phyloP scores from a whole-genome alignment of 805 yeast species.

The Wickerhamomyces mucosus region DNA sequence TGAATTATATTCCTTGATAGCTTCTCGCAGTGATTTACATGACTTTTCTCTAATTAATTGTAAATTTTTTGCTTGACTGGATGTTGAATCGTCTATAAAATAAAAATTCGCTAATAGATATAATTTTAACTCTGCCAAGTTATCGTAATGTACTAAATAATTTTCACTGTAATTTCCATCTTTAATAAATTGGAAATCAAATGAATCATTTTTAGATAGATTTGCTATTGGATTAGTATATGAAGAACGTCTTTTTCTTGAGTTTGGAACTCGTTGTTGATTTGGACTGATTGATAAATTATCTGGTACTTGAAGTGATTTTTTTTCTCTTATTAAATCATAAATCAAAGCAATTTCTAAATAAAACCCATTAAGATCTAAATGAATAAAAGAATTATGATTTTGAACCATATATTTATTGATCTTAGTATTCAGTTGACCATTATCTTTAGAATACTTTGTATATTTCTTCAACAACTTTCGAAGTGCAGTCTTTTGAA shows the following conservation, averaged over 20 bases:
- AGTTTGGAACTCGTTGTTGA: too few species aligned
- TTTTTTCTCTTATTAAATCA: constrained; percentile 32
- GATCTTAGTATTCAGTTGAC: constrained; percentile 17
- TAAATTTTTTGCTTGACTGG: constrained; percentile 11
- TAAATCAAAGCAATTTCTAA: constrained; percentile 46
- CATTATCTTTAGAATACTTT: constrained; percentile 31
- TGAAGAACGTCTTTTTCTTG: constrained; percentile 10
- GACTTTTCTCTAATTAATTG: constrained; percentile 13
- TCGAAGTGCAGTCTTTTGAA: constrained; percentile 65
- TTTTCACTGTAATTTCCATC: constrained; percentile 27
- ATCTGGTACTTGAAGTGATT: background rate
- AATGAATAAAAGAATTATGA: constrained; percentile 47
- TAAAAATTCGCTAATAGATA: constrained; percentile 33
- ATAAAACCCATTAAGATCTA: constrained; percentile 54
- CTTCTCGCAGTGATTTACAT: constrained; percentile 16
- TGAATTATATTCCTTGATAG: constrained; percentile 6
- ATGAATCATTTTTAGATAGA: constrained; percentile 17
- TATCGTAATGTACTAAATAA: constrained; percentile 54
- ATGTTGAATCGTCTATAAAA: constrained; percentile 14
- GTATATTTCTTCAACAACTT: constrained; percentile 66
- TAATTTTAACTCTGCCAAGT: constrained; percentile 43
- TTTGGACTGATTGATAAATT: constrained; percentile 1
- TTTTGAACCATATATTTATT: constrained; percentile 30
- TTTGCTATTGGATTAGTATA: constrained; percentile 9
- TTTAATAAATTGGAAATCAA: constrained; percentile 28